These are phyloP conservation scores for Luzula sylvatica DNA, from an alignment of 176 grass and related monocot genomes.

Conservation along the genomic window DNA sequence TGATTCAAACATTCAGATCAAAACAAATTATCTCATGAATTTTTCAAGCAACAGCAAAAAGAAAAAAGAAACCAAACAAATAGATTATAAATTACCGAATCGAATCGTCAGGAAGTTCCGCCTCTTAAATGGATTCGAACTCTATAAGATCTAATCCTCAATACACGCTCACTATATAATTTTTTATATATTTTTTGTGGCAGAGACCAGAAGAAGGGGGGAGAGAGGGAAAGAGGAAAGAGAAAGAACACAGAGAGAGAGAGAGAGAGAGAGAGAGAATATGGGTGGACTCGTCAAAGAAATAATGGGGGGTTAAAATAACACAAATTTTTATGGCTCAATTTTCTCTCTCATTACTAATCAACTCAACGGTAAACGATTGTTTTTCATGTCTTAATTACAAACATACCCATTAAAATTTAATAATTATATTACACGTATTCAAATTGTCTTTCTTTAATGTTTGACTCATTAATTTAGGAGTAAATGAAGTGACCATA, in stretches of 20 bases:
- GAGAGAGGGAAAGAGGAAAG: background rate
- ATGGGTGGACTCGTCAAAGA: constrained; percentile 28
- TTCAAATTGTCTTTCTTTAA: background rate
- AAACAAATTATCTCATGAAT: background rate
- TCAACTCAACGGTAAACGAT: constrained; percentile 19
- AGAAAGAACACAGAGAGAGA: constrained; percentile 5
- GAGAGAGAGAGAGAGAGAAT: constrained; percentile 2
- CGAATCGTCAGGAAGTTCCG: background rate
- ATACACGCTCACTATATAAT: background rate
- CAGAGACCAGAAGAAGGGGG: background rate
- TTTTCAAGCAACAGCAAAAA: background rate
- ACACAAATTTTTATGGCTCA: constrained; percentile 9
- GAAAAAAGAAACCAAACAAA: constrained; percentile 15
- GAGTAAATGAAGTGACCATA: background rate
- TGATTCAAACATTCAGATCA: background rate
- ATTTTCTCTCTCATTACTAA: constrained; percentile 4
- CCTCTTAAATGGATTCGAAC: constrained; percentile 5
- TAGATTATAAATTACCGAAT: background rate
- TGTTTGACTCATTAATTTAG: background rate
- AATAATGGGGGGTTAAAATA: constrained; percentile 8
- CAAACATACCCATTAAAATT: background rate
- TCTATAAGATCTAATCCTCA: background rate
- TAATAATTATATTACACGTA: background rate
- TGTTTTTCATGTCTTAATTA: constrained; percentile 1
- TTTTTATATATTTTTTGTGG: constrained; percentile 4